Conservation (phyloP, 2,329 filamentous ascomycete genomes). For the Bretziella fagacearum region DNA sequence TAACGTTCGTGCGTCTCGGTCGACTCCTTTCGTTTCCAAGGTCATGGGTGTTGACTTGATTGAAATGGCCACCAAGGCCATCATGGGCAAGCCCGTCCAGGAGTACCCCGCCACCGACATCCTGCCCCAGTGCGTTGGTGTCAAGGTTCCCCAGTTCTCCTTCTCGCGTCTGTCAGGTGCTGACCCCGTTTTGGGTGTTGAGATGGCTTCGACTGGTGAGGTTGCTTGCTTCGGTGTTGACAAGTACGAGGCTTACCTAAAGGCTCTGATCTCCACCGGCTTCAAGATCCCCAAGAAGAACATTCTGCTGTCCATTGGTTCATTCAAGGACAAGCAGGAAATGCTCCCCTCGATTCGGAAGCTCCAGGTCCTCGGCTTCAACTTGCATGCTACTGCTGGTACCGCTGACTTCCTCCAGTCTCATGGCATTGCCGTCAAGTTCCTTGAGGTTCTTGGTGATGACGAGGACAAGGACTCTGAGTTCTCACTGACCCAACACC, state of each 20-base stretch:
- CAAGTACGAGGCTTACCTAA: conserved; percentile 96
- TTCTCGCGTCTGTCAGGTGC: conserved; percentile 94
- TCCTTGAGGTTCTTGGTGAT: conserved; percentile 68
- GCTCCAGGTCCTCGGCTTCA: conserved; percentile 80
- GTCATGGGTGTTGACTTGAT: conserved; percentile 96
- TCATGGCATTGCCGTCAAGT: conserved; percentile 82
- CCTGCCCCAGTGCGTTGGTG: conserved; percentile 69
- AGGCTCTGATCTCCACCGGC: conserved; percentile 85
- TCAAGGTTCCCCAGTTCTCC: conserved; percentile 97
- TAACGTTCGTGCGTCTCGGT: conserved; percentile 89
- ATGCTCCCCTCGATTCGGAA: conserved; percentile 87
- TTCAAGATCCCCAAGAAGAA: conserved; percentile 95
- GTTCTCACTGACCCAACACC: conserved; percentile 89
- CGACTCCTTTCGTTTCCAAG: conserved; percentile 97
- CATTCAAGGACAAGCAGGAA: conserved; percentile 95
- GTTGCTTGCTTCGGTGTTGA: conserved; percentile 91
- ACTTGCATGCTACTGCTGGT: conserved; percentile 87
- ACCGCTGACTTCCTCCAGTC: conserved; percentile 94
- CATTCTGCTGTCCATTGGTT: conserved; percentile 85
- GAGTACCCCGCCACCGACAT: conserved; percentile 68
- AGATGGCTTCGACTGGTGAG: conserved; percentile 98
- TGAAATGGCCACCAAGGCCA: conserved; percentile 96
- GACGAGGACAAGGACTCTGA: conserved; percentile 81
- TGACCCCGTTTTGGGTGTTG: conserved; percentile 89
- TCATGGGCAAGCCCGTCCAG: conserved; percentile 66